Conservation (phyloP, 2,329 filamentous ascomycete species). For the Aureobasidium sp. region DNA sequence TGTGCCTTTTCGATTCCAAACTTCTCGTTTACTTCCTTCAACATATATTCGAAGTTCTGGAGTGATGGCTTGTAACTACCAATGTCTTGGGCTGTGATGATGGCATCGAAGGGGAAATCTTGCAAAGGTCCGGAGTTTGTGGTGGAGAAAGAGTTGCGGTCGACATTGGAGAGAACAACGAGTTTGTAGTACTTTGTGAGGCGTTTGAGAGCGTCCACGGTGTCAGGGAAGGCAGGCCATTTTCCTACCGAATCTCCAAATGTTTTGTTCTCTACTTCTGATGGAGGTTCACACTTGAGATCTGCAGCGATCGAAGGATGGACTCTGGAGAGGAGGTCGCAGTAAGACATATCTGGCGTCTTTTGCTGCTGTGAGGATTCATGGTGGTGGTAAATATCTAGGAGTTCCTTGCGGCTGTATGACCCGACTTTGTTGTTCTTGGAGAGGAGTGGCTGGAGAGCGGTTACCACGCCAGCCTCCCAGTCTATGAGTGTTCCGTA, state of each 20-base stretch:
- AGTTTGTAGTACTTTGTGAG: constrained; percentile 50
- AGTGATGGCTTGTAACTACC: constrained; percentile 62
- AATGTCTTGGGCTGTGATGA: constrained; percentile 65
- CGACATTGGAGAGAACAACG: constrained; percentile 55
- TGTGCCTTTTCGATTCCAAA: constrained; percentile 51
- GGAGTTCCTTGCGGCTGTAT: constrained; percentile 35
- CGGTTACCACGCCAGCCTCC: constrained; percentile 57
- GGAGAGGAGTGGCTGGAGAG: constrained; percentile 42
- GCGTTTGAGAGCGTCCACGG: constrained; percentile 44
- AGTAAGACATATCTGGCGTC: constrained; percentile 8
- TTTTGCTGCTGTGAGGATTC: constrained; percentile 25
- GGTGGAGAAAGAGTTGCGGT: constrained; percentile 45
- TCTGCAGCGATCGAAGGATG: background rate
- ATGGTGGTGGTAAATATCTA: constrained; percentile 40
- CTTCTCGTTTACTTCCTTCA: constrained; percentile 45
- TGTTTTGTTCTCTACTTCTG: constrained; percentile 27
- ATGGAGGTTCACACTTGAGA: background rate
- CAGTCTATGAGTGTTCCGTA: constrained; percentile 76
- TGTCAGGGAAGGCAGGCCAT: constrained; percentile 55
- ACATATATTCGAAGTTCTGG: constrained; percentile 60
- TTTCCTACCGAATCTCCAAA: constrained; percentile 48
- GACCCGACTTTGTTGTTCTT: constrained; percentile 36
- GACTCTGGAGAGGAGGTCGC: background rate
- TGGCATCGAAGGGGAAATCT: constrained; percentile 52
- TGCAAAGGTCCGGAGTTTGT: constrained; percentile 45